Percentiles rank a stretch among this genome's conserved stretches.
phyloP scores from a whole-genome alignment of 192 early-diverging fungal genomes.

The Hyaloraphidium curvatum region DNA sequence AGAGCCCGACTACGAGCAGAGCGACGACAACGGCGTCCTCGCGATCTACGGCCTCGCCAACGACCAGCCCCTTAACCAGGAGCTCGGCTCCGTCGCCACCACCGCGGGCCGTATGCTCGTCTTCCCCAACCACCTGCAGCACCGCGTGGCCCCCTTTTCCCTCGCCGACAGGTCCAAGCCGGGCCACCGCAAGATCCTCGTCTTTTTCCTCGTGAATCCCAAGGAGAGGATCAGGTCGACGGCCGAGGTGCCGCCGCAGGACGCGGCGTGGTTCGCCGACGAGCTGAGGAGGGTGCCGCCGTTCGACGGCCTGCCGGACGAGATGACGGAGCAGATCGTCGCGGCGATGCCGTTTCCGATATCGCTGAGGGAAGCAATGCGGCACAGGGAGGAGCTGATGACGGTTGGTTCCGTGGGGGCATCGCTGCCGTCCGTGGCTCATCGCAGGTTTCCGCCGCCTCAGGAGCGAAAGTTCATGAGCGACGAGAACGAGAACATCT shows the following conservation, averaged over 20 bases:
- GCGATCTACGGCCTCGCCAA: neutral
- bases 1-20: neutral
- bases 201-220: constrained; percentile 54
- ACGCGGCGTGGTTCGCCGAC: constrained; percentile 3
- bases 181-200: constrained; percentile 45
- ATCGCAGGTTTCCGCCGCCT: too few relatives aligned
- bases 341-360: too few relatives aligned
- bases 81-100: neutral
- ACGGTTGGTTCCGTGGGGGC: too few relatives aligned
- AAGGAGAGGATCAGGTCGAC: constrained; percentile 27
- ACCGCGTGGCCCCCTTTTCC: constrained; percentile 37
- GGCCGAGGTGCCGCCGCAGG: constrained; percentile 40
- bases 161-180: constrained; percentile 34
- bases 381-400: too few relatives aligned
- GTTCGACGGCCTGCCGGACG: too few relatives aligned
- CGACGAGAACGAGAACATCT: too few relatives aligned
- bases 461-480: too few relatives aligned
- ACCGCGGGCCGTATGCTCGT: constrained; percentile 15
- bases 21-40: neutral
- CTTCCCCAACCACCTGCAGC: constrained; percentile 56
- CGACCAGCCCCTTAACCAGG: neutral
- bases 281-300: neutral
- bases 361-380: too few relatives aligned
- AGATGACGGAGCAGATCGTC: too few relatives aligned
- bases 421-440: too few relatives aligned